Percentiles rank a stretch among this genome's conserved stretches.
These are phyloP conservation scores for Lobosporangium transversale DNA, from an alignment of 192 early-diverging fungal species.

Conservation along the genomic window DNA sequence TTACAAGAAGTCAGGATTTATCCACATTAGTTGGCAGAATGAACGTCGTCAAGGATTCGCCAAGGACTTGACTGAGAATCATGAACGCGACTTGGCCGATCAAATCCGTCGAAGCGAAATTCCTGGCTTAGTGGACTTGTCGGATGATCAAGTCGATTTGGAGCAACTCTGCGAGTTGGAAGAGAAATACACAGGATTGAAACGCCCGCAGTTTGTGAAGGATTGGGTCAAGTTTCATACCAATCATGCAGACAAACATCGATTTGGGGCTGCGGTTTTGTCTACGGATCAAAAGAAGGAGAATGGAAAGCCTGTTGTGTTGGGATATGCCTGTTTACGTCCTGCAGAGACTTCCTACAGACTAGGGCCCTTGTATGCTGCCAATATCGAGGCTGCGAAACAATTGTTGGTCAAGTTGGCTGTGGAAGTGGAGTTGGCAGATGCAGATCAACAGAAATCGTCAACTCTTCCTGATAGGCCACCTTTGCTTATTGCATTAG, in stretches of 20 bases:
- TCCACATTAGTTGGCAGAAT: constrained; percentile 8
- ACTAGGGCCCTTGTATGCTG: constrained; percentile 44
- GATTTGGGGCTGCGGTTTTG: constrained; percentile 21
- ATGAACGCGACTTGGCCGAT: constrained; percentile 13
- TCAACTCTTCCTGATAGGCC: neutral
- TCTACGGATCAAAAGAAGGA: constrained; percentile 4
- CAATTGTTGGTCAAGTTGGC: constrained; percentile 42
- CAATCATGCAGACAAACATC: constrained; percentile 8
- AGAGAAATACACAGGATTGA: constrained; percentile 19
- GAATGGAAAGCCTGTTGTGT: constrained; percentile 8
- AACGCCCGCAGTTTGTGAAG: constrained; percentile 23
- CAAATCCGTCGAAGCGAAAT: neutral
- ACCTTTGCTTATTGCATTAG: constrained; percentile 21
- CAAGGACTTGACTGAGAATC: neutral
- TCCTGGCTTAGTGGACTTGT: constrained; percentile 16
- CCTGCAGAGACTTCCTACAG: constrained; percentile 47
- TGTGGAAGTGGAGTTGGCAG: constrained; percentile 6
- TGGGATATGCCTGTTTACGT: constrained; percentile 43
- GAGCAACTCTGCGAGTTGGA: constrained; percentile 21
- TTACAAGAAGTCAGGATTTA: constrained; percentile 42
- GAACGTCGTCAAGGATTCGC: constrained; percentile 31
- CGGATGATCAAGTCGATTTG: constrained; percentile 14
- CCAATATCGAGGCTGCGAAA: constrained; percentile 30
- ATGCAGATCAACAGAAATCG: constrained; percentile 4
- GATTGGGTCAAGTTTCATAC: constrained; percentile 32